Conservation (phyloP, 169 alveolate genomes). For the Plasmodium berghei region DNA sequence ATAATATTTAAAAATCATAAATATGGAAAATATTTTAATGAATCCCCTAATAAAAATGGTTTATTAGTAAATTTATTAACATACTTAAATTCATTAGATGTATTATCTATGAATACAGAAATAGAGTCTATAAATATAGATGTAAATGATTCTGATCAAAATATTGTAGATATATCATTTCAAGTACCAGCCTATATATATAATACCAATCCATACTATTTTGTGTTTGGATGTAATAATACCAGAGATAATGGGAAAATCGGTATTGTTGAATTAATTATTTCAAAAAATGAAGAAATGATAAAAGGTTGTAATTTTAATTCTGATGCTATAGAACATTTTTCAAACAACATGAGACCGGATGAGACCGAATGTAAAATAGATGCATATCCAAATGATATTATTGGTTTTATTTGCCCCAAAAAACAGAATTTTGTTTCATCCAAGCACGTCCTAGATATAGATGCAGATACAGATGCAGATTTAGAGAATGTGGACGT, state of each 20-base stretch:
- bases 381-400: constrained; percentile 34
- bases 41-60: constrained; percentile 1
- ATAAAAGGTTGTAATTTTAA: constrained; percentile 66
- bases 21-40: constrained; percentile 14
- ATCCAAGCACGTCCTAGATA: too few species aligned
- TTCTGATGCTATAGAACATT: neutral
- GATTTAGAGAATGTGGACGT: neutral
- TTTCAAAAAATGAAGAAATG: constrained; percentile 24
- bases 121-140: constrained; percentile 1
- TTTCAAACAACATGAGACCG: constrained; percentile 1
- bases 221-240: constrained; percentile 59
- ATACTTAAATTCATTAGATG: constrained; percentile 38
- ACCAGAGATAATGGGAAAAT: constrained; percentile 32
- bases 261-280: constrained; percentile 44
- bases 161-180: constrained; percentile 2
- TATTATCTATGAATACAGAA: neutral
- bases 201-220: constrained; percentile 22
- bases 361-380: neutral
- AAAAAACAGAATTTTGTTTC: neutral
- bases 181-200: constrained; percentile 53
- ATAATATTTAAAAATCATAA: constrained; percentile 30
- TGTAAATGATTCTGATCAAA: constrained; percentile 10
- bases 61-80: constrained; percentile 14
- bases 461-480: neutral
- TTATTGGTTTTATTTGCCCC: constrained; percentile 47